Base-by-base conservation (phyloP, 2,329 filamentous ascomycete genomes). In the Calonectria pseudoreteaudii region DNA sequence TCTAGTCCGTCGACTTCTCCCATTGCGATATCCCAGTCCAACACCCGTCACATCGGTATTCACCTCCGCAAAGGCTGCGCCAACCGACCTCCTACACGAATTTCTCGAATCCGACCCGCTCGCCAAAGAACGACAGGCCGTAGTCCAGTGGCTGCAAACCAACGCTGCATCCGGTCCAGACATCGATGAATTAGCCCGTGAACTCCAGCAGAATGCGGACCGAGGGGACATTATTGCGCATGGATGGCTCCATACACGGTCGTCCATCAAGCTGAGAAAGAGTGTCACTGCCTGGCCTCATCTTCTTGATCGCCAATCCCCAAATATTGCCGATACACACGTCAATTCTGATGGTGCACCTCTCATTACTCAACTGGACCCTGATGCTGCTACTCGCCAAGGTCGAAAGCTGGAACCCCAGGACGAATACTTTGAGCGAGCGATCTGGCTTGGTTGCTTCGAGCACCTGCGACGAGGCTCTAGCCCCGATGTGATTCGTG, bases 371-470 rank as follows among this genome's bases (percentile, higher is more conserved):
- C 95, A 98, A 79, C 88, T 99, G 41, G 97, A 99, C 80, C 97
- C 97, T 0, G 97, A 99, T 86, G 95, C 95, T 8, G 89, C 92
- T n/a, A 93, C 92, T 47, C 91, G 97, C 74, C 96, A 98, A 84
- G 90, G 89, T 64, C 91, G 94, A 68, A 91, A 90, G 65, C 87
- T 98, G 50, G 94, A 98, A 81, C 91, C 92, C 30, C 92, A 96
- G 79, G 97, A 99, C 81, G 92, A 95, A 77, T 96, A 93, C 80
- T 97, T 96, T 75, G 97, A 99, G 86, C 91, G 93, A 68, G 94
- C 95, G 3, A 94, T 98, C 60, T 98, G 97, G 96, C 90, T 96
- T 74, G 94, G 94, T n/a, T 97, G 95, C 85, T 98, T 95, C 87
- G 95, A 98, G 83, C 94, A 98, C 88, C 88, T 99, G 67, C 92